Percentiles rank a stretch among this genome's conserved stretches.
Conservation (phyloP, 2,329 filamentous ascomycete species). For the Penicillium sp. region DNA sequence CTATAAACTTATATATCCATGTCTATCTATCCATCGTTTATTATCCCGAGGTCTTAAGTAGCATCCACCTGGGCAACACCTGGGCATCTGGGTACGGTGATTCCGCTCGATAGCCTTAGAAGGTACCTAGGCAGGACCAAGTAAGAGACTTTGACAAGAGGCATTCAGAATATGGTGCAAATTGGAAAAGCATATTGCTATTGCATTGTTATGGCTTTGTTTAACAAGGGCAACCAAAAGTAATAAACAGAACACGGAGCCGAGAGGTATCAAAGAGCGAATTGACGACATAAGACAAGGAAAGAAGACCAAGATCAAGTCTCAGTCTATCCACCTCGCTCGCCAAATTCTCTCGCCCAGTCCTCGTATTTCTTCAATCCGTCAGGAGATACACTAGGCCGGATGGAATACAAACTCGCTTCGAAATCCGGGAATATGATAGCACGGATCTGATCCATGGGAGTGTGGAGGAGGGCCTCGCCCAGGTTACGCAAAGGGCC, state of each 20-base stretch:
- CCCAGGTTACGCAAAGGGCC: conserved; percentile 87
- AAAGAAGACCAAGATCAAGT: neutral
- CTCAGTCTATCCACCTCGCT: conserved; percentile 70
- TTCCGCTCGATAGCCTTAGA: no score
- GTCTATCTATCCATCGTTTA: neutral
- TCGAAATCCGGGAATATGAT: conserved; percentile 83
- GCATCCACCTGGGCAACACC: neutral
- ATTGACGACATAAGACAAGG: neutral
- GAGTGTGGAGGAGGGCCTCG: conserved; percentile 85
- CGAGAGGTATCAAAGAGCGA: conserved; percentile 1
- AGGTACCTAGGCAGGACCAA: neutral
- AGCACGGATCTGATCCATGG: conserved; percentile 89
- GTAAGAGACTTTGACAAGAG: neutral
- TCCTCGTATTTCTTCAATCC: conserved; percentile 89
- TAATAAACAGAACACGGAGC: neutral
- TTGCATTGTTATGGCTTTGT: conserved; percentile 5
- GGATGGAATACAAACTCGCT: conserved; percentile 78
- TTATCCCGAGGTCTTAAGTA: neutral
- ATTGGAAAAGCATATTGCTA: neutral
- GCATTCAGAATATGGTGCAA: neutral
- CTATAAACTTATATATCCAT: neutral
- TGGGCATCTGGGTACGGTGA: no score
- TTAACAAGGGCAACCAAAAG: neutral
- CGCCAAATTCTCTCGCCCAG: conserved; percentile 91
- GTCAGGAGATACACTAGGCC: conserved; percentile 83